Evolutionary conservation across 306 rosid genomes (phyloP), one percentile per base, ranked within the genome.

Genomic region (Clitoria ternatea): DNA sequence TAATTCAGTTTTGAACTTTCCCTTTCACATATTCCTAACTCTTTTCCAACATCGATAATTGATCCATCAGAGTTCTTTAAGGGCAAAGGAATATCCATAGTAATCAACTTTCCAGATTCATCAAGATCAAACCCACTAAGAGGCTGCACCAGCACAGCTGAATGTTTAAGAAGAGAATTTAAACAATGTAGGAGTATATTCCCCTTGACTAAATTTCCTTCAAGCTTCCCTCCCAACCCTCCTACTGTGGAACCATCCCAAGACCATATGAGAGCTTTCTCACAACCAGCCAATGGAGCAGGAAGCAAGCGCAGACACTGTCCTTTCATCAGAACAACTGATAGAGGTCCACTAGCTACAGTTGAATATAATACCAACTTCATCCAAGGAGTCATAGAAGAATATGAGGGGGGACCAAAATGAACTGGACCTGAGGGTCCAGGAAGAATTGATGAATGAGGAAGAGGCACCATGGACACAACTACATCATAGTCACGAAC

Each of bases 341-440:
- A 89, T 10, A 95, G 82, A 79, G 99, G 99, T 66, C 99, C 97
- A 85, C 87, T 70, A 17, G 78, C 79, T 57, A 82, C 79, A 70
- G 84, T 85, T 54, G 96, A 80, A 87, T 95, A 95, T 63, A 95
- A 53, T 61, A 87, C 91, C 78, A 95, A 65, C 76, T 95, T 95
- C 96, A 91, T 91, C 99, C 99, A 91, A 77, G 97, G 97, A 74
- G 96, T 83, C 96, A 89, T 91, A 42, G 83, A 91, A 54, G 97
- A 89, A 85, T 95, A 86, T 0, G 99, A 86, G 32, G 97, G 96
- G 43, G 99, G 96, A 66, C 99, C 97, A 83, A 95, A 89, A 86
- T 95, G 94, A 76, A 87, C 81, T 5, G 90, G 96, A 68, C 92
- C 89, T 15, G 84, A 27, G 7, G 92, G 84, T 67, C 99, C 92